These are phyloP conservation scores for Dioscorea zingiberensis DNA, from an alignment of 106 monocot species.

Conservation along the genomic window DNA sequence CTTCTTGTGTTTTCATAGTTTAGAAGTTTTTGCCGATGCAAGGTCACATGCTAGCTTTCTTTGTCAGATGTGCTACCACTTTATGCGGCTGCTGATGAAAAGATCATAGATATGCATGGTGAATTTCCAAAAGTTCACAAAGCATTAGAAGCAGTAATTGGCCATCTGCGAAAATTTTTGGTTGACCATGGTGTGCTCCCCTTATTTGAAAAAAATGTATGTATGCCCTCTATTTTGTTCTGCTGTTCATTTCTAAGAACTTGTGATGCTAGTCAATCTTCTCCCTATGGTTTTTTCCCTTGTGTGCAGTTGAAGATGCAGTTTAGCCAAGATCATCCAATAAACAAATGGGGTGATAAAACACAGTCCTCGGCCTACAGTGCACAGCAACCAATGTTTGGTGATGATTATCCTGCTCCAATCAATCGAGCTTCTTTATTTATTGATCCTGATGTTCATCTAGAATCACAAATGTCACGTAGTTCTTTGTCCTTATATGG, in stretches of 20 bases:
- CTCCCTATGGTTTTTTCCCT: neutral
- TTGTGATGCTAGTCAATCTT: too few species aligned
- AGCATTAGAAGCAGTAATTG: conserved; percentile 21
- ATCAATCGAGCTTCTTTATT: conserved; percentile 17
- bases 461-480: conserved; percentile 17
- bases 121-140: conserved; percentile 23
- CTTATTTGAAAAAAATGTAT: conserved; percentile 33
- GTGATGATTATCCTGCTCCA: conserved; percentile 14
- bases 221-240: neutral
- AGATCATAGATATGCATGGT: conserved; percentile 30
- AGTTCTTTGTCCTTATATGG: conserved; percentile 25
- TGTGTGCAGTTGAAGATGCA: neutral
- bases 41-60: neutral
- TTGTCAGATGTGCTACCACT: conserved; percentile 21
- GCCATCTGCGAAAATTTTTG: conserved; percentile 27
- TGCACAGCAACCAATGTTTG: conserved; percentile 10
- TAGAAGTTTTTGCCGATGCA: too few species aligned
- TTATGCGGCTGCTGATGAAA: conserved; percentile 27
- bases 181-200: conserved; percentile 34
- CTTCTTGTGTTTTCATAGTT: too few species aligned
- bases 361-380: conserved; percentile 7
- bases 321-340: conserved; percentile 15
- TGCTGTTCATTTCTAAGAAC: too few species aligned
- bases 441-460: conserved; percentile 16
- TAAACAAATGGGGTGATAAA: conserved; percentile 16